Conservation (phyloP, 2,329 filamentous ascomycete genomes). For the Diaporthe longicolla region DNA sequence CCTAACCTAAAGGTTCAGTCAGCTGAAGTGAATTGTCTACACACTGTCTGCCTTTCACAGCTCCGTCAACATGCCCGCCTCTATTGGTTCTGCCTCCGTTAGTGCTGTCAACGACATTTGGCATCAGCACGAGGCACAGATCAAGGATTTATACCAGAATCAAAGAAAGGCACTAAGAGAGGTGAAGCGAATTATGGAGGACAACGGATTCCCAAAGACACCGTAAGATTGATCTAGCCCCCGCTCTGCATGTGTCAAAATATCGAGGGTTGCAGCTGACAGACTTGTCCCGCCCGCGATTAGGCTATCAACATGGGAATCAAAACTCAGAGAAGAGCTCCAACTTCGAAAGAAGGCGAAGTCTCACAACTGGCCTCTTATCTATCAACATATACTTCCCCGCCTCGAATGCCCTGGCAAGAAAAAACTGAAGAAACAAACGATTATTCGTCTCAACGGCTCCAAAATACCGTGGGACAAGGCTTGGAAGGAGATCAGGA, state of each 20-base stretch:
- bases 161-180: not conserved
- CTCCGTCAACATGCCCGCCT: not conserved
- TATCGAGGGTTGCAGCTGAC: not conserved
- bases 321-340: not conserved
- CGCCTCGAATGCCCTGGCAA: not conserved
- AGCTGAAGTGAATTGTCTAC: not conserved
- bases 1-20: not conserved
- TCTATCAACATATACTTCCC: not conserved
- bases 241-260: not conserved
- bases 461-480: not conserved
- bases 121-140: not conserved
- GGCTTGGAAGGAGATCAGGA: constrained; percentile 16
- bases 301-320: constrained; percentile 11
- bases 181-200: not conserved
- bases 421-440: not conserved
- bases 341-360: constrained; percentile 12
- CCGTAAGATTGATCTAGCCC: not conserved
- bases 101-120: not conserved
- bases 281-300: not conserved
- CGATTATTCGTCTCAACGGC: not conserved
- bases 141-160: constrained; percentile 3
- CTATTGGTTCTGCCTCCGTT: not conserved
- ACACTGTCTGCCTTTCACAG: not conserved
- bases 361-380: not conserved
- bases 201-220: not conserved